phyloP scores from a whole-genome alignment of 805 yeast species.

The Cyberlindnera petersonii region DNA sequence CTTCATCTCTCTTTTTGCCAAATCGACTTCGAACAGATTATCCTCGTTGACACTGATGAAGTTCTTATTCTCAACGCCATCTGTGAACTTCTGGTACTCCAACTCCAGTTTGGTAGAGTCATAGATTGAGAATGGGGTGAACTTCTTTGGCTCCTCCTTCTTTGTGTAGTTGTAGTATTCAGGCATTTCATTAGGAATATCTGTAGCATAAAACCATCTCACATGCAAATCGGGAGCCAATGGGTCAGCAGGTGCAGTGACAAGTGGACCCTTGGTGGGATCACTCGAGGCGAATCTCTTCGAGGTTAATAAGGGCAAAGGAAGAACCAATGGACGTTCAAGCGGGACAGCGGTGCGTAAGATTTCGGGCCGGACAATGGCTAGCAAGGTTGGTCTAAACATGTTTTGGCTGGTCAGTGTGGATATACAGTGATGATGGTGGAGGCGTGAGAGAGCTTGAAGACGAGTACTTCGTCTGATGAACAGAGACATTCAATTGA shows the following conservation, averaged over 20 bases:
- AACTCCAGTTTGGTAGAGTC: conserved; percentile 65
- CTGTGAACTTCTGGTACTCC: conserved; percentile 14
- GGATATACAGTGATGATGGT: no score
- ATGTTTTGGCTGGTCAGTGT: no score
- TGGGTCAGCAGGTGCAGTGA: conserved; percentile 9
- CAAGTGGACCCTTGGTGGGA: conserved; percentile 4
- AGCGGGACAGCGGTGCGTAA: not conserved
- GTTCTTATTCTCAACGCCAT: conserved; percentile 1
- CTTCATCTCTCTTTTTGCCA: conserved; percentile 46
- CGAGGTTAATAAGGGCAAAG: conserved; percentile 2
- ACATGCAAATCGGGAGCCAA: conserved; percentile 17
- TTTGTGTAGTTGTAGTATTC: conserved; percentile 50
- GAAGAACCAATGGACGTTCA: conserved; percentile 4
- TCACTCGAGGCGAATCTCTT: conserved; percentile 7
- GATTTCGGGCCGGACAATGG: no score
- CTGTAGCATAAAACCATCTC: conserved; percentile 83
- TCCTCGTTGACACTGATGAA: conserved; percentile 74
- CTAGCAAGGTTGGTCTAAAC: no score
- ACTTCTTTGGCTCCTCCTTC: conserved; percentile 49
- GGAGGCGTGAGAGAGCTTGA: no score
- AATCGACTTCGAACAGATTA: conserved; percentile 66
- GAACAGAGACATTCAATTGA: no score
- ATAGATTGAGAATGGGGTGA: conserved; percentile 57
- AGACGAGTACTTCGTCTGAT: no score
- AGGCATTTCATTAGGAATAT: conserved; percentile 69